Base-by-base conservation (phyloP, 129 eudicot species). In the Sambucus nigra region DNA sequence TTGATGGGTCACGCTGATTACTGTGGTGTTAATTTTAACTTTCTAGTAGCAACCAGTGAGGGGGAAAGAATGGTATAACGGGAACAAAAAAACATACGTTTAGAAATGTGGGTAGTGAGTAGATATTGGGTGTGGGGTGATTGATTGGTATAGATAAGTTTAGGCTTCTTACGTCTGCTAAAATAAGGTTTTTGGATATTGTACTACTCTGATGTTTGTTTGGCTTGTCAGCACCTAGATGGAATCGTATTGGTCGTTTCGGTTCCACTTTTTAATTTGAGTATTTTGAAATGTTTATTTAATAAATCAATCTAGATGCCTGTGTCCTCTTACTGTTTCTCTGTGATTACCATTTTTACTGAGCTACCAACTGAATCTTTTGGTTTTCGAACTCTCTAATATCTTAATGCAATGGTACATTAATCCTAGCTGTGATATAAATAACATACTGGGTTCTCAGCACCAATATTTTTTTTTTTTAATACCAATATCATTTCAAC, bases 1-100 rank as follows among this genome's bases (percentile, higher is more conserved):
- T 69, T 25, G 68, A 82, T 39, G 61, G 54, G 20, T 64, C 14
- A 13, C 65, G 72, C 60, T 65, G 52, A 65, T 29, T 21, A 10
- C 49, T 32, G 13, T 9, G 16, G 54, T 17, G 10, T 25, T 10
- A 57, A 39, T 39, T 28, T 22, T 8, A 35, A 23, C 24, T 20
- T 51, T 54, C 24, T 23, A 44, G 23, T 48, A 32, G 58, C 57
- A 22, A 47, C 25, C 31, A 55, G 63, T 31, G 46, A 44, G 50
- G 33, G n/a, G 14, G 52, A 55, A 40, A 24, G 47, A 32, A 17
- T 32, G 56, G 24, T 5, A 50, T 48, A 67, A 50, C 59, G 47
- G 28, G 26, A n/a, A 12, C 10, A 21, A 19, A 21, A 47, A 5
- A 47, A 15, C 20, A 47, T 55, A 59, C 55, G 44, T 22, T 57